Evolutionary conservation across 305 asterid genomes (phyloP), one percentile per base, ranked within the genome.

Genomic region (Fraxinus floribunda): DNA sequence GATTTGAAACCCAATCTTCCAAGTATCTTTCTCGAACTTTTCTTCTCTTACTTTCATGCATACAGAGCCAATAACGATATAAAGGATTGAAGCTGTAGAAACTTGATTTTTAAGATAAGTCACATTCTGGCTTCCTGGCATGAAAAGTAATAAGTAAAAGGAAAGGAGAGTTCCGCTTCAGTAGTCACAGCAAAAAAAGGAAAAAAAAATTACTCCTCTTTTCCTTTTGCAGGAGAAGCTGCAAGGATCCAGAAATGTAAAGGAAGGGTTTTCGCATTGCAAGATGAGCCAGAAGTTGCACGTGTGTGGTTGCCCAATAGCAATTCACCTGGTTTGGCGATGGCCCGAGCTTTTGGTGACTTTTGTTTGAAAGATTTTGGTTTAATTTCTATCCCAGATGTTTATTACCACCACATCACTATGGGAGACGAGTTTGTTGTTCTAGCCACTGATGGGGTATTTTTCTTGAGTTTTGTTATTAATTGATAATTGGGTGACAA

Each of bases 1-100:
- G 88, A 86, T 83, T 86, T 86, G 57, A 86, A 86, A 80, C 88
- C 88, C 68, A 75, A 83, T 80, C 81, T 86, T 76, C 88, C 88
- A 80, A 86, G 88, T 86, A 34, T 76, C 1, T 71, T 57, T 49
- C 22, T 64, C 79, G 41, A 32, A 41, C 78, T 79, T 34, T 24
- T 34, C 68, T 29, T 76, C 7, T 11, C 57, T 70, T 49, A 49
- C 46, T 62, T 76, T 38, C 18, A 13, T 32, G 41, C 44, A 70
- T 13, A 29, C 20, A 29, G 44, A 32, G 76, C 20, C 76, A 71
- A 44, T 34, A 30, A 39, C n/a, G 44, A 71, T 32, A 29, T 26
- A 68, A 68, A 68, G 75, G n/a, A 68, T 24, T 68, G 35, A 66
- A 64, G 9, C 75, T 4, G 66, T 55, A 55, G 66, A 26, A 1